phyloP scores from a whole-genome alignment of 805 yeast genomes.

The Yamadazyma sp. region DNA sequence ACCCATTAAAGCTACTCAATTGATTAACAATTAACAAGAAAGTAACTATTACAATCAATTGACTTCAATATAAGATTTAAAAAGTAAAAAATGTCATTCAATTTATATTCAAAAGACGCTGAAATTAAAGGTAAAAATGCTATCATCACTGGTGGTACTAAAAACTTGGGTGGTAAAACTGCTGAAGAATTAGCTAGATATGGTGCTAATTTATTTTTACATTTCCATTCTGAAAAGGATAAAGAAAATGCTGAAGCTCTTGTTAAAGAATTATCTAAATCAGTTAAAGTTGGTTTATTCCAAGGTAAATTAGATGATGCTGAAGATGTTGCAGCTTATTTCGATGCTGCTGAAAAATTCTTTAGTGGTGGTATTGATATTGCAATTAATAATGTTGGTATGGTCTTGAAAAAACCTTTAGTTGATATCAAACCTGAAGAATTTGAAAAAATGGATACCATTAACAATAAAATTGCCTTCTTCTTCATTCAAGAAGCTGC shows the following conservation, averaged over 20 bases:
- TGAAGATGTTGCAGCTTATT: conserved; percentile 40
- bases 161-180: conserved; percentile 56
- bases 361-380: conserved; percentile 52
- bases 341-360: conserved; percentile 39
- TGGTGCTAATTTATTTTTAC: conserved; percentile 54
- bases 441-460: conserved; percentile 49
- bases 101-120: conserved; percentile 13
- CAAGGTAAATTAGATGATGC: conserved; percentile 45
- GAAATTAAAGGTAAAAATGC: conserved; percentile 46
- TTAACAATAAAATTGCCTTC: conserved; percentile 60
- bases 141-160: conserved; percentile 59
- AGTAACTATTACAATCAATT: no score
- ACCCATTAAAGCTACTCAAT: no score
- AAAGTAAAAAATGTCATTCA: conserved; percentile 7
- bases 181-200: conserved; percentile 52
- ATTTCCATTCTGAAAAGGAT: conserved; percentile 48
- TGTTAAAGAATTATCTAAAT: conserved; percentile 30
- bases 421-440: conserved; percentile 52
- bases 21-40: no score
- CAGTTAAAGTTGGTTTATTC: conserved; percentile 37
- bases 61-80: no score
- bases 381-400: conserved; percentile 69
- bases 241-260: conserved; percentile 31
- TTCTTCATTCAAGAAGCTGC: conserved; percentile 59
- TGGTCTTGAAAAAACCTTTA: conserved; percentile 60